Evolutionary conservation across 805 yeast species (phyloP).

Genomic region (Kodamaea kaohsiungensis): DNA sequence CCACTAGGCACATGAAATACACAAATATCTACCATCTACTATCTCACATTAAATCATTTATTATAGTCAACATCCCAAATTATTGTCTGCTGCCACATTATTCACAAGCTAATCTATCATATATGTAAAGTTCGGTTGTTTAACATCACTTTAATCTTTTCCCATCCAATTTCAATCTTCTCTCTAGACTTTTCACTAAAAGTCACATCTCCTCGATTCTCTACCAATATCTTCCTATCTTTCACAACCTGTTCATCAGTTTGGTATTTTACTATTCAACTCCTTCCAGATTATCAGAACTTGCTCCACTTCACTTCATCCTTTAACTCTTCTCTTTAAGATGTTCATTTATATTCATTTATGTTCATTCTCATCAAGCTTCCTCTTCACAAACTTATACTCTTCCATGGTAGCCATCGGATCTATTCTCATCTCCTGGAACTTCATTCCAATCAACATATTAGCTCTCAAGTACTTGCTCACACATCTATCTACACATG

Average conservation of each 20-base stretch:
- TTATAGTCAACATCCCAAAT: not conserved
- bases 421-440: constrained; percentile 39
- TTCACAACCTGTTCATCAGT: too few species aligned
- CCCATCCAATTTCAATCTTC: not conserved
- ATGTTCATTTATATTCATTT: not conserved
- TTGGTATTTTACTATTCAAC: too few species aligned
- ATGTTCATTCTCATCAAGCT: not conserved
- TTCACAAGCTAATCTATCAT: not conserved
- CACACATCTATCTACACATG: constrained; percentile 86
- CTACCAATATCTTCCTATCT: too few species aligned
- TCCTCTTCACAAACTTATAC: constrained; percentile 29
- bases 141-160: not conserved
- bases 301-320: too few species aligned
- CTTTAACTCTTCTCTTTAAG: too few species aligned
- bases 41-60: not conserved
- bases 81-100: not conserved
- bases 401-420: constrained; percentile 47
- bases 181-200: too few species aligned
- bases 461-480: constrained; percentile 78
- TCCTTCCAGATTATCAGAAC: too few species aligned
- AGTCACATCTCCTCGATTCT: too few species aligned
- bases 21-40: too few species aligned
- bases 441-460: constrained; percentile 57
- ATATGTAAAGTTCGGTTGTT: too few species aligned
- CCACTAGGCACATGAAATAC: too few species aligned